These are phyloP conservation scores for Penicillium thymicola DNA, from an alignment of 2,329 filamentous ascomycete species.

Conservation along the genomic window DNA sequence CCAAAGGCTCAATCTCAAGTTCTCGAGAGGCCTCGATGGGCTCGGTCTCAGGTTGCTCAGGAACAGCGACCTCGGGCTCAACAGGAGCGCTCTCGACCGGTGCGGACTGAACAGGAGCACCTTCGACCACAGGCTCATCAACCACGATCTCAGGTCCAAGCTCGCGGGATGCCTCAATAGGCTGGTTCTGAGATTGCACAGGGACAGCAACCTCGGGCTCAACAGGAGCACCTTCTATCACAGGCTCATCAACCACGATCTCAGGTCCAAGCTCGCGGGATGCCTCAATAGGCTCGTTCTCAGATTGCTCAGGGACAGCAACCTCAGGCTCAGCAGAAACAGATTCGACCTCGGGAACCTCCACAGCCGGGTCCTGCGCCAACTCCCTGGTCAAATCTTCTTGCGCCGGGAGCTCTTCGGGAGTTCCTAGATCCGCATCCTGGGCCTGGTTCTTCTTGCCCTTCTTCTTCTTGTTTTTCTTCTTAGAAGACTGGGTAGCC, in stretches of 20 bases:
- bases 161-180: no score
- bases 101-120: background rate
- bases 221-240: background rate
- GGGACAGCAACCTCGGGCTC: background rate
- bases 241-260: background rate
- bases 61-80: background rate
- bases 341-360: background rate
- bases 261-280: no score
- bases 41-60: slow-evolving; percentile 3
- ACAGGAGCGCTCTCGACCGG: background rate
- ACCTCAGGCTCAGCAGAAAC: background rate
- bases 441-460: slow-evolving; percentile 29
- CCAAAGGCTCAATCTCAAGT: background rate
- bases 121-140: background rate
- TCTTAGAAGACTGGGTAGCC: slow-evolving; percentile 22
- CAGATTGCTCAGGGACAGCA: background rate
- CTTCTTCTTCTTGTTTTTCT: slow-evolving; percentile 38
- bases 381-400: slow-evolving; percentile 5
- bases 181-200: background rate
- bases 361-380: background rate
- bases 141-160: no score
- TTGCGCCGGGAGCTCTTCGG: slow-evolving; percentile 10
- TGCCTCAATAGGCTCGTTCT: background rate
- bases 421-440: slow-evolving; percentile 7
- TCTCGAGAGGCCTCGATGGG: slow-evolving; percentile 1